Percentiles rank a stretch among this genome's conserved stretches.
phyloP scores from a whole-genome alignment of 331 rosid genomes.

The Telfairia occidentalis region DNA sequence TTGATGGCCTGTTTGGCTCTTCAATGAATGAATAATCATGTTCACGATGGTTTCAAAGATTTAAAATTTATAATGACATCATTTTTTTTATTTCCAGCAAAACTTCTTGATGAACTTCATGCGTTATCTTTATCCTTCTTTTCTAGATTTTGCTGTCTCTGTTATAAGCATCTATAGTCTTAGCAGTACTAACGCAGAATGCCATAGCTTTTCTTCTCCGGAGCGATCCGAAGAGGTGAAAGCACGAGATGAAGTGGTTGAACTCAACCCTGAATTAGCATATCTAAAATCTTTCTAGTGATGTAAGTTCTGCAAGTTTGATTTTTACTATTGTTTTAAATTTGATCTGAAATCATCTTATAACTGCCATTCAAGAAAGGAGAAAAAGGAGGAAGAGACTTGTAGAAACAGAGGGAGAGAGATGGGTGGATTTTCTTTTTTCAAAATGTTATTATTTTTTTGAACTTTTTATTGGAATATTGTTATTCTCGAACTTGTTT shows the following conservation, averaged over 20 bases:
- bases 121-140: background rate
- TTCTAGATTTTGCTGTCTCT: background rate
- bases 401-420: background rate
- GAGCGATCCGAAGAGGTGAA: background rate
- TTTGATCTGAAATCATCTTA: background rate
- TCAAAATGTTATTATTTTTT: background rate
- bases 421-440: no score
- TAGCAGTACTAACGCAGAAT: background rate
- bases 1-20: constrained; percentile 12
- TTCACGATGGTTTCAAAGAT: background rate
- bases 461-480: background rate
- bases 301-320: background rate
- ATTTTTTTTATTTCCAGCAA: background rate
- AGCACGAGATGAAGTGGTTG: background rate
- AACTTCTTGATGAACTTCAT: background rate
- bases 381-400: no score
- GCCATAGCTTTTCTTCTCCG: background rate
- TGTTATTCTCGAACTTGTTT: background rate
- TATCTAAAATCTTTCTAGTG: background rate
- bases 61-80: background rate
- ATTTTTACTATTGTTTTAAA: background rate
- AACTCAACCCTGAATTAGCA: background rate
- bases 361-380: background rate
- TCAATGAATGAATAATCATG: constrained; percentile 16
- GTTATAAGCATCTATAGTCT: background rate